Evolutionary conservation across 1,284 basidiomycete species (phyloP), one percentile per base, ranked within the genome.

Genomic region (Puccinia horiana): DNA sequence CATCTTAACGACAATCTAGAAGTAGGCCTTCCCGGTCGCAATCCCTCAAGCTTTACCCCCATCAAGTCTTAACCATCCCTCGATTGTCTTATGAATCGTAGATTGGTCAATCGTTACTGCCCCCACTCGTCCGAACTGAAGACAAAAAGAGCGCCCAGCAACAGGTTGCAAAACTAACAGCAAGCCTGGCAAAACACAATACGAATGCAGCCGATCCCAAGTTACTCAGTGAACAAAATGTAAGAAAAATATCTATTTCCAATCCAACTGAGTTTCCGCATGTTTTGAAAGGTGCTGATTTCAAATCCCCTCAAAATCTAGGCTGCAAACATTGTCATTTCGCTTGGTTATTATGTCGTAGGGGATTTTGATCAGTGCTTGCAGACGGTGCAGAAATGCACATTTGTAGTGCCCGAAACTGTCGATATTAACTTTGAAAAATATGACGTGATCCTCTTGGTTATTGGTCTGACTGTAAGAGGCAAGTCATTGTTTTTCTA

Each of bases 261-360:
- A 35, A 54, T 54, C 52, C 16, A 20, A 23, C 18, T 23, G 52
- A 16, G n/a, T 16, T 14, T 69, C 26, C 4, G 40, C 37, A 69
- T 26, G 4, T 20, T 40, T 49, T 49, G 26, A 44, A 47, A 11
- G 49, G 23, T 54, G 14, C 54, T 74, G 2, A 74, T 74, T 52
- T 54, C 0, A 20, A 26, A 20, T 18, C 3, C 37, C 49, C 18
- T 29, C 37, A 8, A 29, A 61, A 29, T 47, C 29, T 49, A 81
- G 79, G 70, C 70, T 63, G 79, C 70, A 58, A 74, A 81, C 26
- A 81, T 81, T 9, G 42, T 81, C 67, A 49, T 73, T 20, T 70
- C 70, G 6, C 67, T 81, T 63, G 52, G 44, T 47, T 35, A 65
- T 44, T 81, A 81, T 44, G 5, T 58, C 18, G 12, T 49, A 47